Conservation (phyloP, 2,329 filamentous ascomycete species). For the Neurospora sp. region DNA sequence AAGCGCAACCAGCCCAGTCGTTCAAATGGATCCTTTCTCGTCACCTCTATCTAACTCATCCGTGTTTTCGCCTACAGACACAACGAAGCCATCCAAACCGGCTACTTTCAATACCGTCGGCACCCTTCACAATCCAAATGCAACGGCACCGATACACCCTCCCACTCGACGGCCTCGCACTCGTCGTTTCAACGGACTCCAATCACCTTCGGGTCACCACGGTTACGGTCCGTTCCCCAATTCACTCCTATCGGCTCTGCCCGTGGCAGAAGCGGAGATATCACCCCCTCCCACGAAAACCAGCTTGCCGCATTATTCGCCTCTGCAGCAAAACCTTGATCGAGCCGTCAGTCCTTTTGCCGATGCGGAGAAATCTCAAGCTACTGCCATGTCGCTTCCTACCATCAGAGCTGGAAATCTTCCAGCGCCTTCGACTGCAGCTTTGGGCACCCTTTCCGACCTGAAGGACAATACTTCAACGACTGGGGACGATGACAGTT, state of each 20-base stretch:
- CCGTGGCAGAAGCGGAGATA: slow-evolving; percentile 21
- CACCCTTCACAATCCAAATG: slow-evolving; percentile 42
- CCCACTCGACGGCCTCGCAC: slow-evolving; percentile 40
- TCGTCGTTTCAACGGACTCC: slow-evolving; percentile 27
- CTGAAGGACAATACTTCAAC: slow-evolving; percentile 8
- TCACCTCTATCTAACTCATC: slow-evolving; percentile 11
- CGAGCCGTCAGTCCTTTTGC: slow-evolving; percentile 34
- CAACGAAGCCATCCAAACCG: slow-evolving; percentile 18
- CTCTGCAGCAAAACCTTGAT: slow-evolving; percentile 44
- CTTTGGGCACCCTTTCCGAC: background rate
- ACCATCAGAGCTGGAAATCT: slow-evolving; percentile 21
- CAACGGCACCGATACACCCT: slow-evolving; percentile 36
- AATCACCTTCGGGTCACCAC: slow-evolving; percentile 20
- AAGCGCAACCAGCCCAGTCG: background rate
- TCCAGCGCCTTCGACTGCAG: slow-evolving; percentile 6
- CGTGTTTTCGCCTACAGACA: slow-evolving; percentile 5
- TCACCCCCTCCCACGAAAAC: slow-evolving; percentile 15
- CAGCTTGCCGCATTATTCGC: slow-evolving; percentile 33
- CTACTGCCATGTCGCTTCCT: slow-evolving; percentile 14
- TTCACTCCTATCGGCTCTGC: slow-evolving; percentile 25
- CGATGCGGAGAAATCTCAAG: slow-evolving; percentile 2
- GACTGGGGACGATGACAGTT: slow-evolving; percentile 18
- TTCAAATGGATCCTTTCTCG: slow-evolving; percentile 7
- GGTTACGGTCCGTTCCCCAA: slow-evolving; percentile 27
- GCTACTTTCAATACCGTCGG: slow-evolving; percentile 45